Percentiles rank a stretch among this genome's conserved stretches.
phyloP scores from a whole-genome alignment of 1,139 yeast genomes.

The Debaryomycetaceae sp. region DNA sequence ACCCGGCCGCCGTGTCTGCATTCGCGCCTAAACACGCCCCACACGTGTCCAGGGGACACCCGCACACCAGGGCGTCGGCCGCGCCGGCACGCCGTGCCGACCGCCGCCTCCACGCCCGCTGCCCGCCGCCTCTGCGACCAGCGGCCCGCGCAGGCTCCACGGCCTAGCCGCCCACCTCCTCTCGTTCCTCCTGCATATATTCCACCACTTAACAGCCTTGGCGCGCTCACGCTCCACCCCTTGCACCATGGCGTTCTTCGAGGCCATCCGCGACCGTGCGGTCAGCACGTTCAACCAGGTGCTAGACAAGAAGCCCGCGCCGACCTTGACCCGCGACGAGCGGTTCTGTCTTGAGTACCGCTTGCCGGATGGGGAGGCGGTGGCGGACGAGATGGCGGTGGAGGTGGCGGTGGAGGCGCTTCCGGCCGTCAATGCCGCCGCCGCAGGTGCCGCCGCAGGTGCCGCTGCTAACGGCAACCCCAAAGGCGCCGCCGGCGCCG shows the following conservation, averaged over 20 bases:
- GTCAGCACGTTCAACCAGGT: constrained; percentile 39
- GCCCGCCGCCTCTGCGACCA: background rate
- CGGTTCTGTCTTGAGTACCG: constrained; percentile 59
- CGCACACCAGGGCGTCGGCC: no score
- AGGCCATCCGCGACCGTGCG: constrained; percentile 44
- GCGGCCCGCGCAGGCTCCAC: background rate
- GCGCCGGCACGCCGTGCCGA: background rate
- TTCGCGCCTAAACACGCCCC: no score
- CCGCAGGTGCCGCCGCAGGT: constrained; percentile 6
- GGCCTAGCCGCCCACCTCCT: background rate
- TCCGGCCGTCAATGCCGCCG: constrained; percentile 14
- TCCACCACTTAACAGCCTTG: background rate
- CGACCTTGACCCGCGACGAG: constrained; percentile 58
- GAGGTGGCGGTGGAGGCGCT: constrained; percentile 53
- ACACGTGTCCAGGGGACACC: no score
- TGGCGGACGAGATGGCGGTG: constrained; percentile 65
- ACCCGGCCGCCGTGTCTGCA: no score
- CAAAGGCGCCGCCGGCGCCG: background rate
- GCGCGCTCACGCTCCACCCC: background rate
- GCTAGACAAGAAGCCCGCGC: constrained; percentile 28
- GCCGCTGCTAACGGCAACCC: constrained; percentile 7
- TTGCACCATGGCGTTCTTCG: constrained; percentile 52
- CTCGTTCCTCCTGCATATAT: constrained; percentile 2
- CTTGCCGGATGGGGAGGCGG: constrained; percentile 66
- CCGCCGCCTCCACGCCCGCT: background rate